These are phyloP conservation scores for Stygiomarasmius scandens DNA, from an alignment of 1,284 basidiomycete species.

Conservation along the genomic window DNA sequence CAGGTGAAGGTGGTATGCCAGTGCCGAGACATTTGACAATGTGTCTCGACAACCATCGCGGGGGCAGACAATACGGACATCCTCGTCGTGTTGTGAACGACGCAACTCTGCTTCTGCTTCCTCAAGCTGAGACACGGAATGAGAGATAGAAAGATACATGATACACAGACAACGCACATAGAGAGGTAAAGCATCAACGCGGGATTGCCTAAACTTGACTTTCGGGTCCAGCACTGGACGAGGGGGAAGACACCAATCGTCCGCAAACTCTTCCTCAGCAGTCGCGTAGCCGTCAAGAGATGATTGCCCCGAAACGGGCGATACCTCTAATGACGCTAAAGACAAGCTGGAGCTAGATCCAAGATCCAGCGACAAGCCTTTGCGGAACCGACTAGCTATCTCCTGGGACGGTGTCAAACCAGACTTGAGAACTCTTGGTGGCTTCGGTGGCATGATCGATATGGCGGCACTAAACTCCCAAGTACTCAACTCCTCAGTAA, in stretches of 20 bases:
- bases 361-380: conserved; percentile 28
- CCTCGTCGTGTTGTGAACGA: conserved; percentile 23
- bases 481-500: conserved; percentile 31
- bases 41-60: conserved; percentile 55
- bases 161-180: conserved; percentile 35
- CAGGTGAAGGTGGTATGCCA: conserved; percentile 61
- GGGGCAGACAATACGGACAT: conserved; percentile 43
- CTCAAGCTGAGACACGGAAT: conserved; percentile 33
- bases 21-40: conserved; percentile 46
- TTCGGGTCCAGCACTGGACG: conserved; percentile 13
- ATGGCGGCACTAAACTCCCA: conserved; percentile 38
- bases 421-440: conserved; percentile 20
- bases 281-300: not conserved
- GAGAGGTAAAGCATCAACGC: conserved; percentile 37
- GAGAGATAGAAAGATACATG: not conserved
- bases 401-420: conserved; percentile 34
- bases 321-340: not conserved
- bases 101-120: conserved; percentile 45
- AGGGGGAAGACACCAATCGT: not conserved
- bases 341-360: conserved; percentile 19
- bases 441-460: conserved; percentile 23
- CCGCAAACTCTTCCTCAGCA: not conserved
- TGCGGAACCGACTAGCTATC: conserved; percentile 38
- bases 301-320: not conserved
- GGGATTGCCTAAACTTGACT: conserved; percentile 33